These are phyloP conservation scores for Vaccinium darrowii DNA, from an alignment of 148 eudicot genomes.

Conservation along the genomic window DNA sequence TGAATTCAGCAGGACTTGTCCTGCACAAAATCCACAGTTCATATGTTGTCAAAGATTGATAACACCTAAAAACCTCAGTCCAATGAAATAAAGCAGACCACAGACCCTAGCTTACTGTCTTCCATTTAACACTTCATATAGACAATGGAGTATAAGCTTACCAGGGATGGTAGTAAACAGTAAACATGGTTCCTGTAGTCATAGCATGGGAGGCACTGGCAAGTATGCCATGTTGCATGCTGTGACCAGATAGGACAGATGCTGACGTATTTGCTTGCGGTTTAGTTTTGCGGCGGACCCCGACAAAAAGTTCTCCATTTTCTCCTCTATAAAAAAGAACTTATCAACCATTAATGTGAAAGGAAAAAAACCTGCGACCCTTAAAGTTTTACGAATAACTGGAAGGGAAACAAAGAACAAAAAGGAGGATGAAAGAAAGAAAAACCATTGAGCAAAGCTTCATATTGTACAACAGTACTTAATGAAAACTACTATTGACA, in stretches of 20 bases:
- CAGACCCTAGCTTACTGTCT: not conserved
- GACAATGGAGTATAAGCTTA: not conserved
- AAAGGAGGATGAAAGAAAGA: not conserved
- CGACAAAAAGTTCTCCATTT: conserved; percentile 23
- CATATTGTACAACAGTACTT: not conserved
- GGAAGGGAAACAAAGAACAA: not conserved
- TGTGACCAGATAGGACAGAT: conserved; percentile 15
- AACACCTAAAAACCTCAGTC: not conserved
- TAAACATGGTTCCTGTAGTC: conserved; percentile 15
- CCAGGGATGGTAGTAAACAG: conserved; percentile 27
- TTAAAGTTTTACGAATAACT: not conserved
- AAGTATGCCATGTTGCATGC: conserved; percentile 29
- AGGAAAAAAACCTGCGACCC: not conserved
- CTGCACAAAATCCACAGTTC: conserved; percentile 13
- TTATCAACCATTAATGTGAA: not conserved
- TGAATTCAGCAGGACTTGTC: conserved; percentile 14
- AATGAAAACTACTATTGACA: not conserved
- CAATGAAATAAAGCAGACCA: not conserved
- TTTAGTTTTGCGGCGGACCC: conserved; percentile 16
- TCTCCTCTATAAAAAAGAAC: conserved; percentile 15
- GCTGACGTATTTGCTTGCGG: conserved; percentile 8
- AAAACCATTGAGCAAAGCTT: not conserved
- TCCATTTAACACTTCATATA: not conserved
- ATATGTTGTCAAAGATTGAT: not conserved
- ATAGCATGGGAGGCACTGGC: conserved; percentile 20